A percentile compares a stretch with the other conserved stretches of the same genome.
Evolutionary conservation across 2,329 filamentous ascomycete species (phyloP).

Genomic region (Colletotrichum sp.): DNA sequence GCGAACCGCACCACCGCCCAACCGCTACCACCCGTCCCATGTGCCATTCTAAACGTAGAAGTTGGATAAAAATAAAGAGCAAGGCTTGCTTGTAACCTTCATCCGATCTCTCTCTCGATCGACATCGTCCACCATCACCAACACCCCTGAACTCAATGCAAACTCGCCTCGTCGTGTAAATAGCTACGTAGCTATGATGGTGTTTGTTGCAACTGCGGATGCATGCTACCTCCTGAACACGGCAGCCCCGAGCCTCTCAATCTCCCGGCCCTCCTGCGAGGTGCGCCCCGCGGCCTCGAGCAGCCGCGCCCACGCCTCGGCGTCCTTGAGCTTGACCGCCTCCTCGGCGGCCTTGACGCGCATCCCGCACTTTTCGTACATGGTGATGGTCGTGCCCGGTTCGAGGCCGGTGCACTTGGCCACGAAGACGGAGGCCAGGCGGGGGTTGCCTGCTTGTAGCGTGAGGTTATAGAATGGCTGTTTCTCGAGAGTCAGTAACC

Average conservation of each 20-base stretch:
- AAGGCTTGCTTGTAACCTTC: neutral
- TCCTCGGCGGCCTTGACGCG: constrained; percentile 89
- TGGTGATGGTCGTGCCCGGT: constrained; percentile 74
- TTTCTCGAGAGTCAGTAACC: neutral
- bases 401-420: constrained; percentile 81
- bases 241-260: constrained; percentile 76
- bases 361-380: constrained; percentile 98
- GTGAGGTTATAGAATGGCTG: constrained; percentile 92
- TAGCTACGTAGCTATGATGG: too few relatives aligned
- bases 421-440: constrained; percentile 82
- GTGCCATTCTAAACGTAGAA: neutral
- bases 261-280: constrained; percentile 73
- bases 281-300: constrained; percentile 74
- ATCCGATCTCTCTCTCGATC: neutral
- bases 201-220: too few relatives aligned
- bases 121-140: neutral
- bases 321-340: constrained; percentile 81
- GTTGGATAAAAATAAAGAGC: neutral
- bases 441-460: constrained; percentile 86
- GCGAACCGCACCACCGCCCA: neutral
- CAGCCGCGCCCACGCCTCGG: constrained; percentile 74
- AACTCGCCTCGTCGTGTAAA: constrained; percentile 23
- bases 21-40: neutral
- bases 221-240: constrained; percentile 58
- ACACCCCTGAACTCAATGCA: neutral